These are phyloP conservation scores for Ophiostoma himal-ulmi DNA, from an alignment of 2,329 filamentous ascomycete genomes.

Conservation along the genomic window DNA sequence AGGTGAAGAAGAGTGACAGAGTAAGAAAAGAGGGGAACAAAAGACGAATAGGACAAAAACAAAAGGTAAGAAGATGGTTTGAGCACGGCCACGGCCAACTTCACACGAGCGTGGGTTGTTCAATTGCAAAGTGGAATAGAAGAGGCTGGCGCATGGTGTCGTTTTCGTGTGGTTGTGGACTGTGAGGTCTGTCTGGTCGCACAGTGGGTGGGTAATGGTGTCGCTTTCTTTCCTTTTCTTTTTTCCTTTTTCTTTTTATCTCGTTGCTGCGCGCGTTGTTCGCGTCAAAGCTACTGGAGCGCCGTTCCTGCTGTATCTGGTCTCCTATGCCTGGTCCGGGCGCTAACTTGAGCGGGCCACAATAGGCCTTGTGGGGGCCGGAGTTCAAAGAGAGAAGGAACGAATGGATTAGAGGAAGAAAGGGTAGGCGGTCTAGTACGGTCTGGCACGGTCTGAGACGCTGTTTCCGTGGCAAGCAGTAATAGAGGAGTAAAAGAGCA, in stretches of 20 bases:
- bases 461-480: slow-evolving; percentile 17
- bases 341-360: slow-evolving; percentile 25
- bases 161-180: slow-evolving; percentile 23
- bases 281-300: slow-evolving; percentile 22
- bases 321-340: slow-evolving; percentile 17
- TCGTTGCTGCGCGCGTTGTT: slow-evolving; percentile 24
- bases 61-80: neutral
- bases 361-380: slow-evolving; percentile 8
- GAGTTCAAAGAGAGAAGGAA: neutral
- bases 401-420: slow-evolving; percentile 5
- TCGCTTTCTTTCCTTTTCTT: neutral
- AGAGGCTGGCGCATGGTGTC: slow-evolving; percentile 25
- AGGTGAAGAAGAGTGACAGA: neutral
- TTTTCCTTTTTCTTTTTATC: slow-evolving; percentile 2
- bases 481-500: neutral
- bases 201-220: slow-evolving; percentile 13
- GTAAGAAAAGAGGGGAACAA: neutral
- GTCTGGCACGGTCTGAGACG: slow-evolving; percentile 13
- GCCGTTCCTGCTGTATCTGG: slow-evolving; percentile 6
- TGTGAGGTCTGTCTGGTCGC: slow-evolving; percentile 8
- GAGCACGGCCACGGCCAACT: neutral
- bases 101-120: neutral
- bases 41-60: neutral
- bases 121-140: slow-evolving; percentile 21
- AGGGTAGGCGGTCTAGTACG: neutral